Evolutionary conservation across 2,329 filamentous ascomycete genomes (phyloP).

Genomic region (Trichoderma sp.): DNA sequence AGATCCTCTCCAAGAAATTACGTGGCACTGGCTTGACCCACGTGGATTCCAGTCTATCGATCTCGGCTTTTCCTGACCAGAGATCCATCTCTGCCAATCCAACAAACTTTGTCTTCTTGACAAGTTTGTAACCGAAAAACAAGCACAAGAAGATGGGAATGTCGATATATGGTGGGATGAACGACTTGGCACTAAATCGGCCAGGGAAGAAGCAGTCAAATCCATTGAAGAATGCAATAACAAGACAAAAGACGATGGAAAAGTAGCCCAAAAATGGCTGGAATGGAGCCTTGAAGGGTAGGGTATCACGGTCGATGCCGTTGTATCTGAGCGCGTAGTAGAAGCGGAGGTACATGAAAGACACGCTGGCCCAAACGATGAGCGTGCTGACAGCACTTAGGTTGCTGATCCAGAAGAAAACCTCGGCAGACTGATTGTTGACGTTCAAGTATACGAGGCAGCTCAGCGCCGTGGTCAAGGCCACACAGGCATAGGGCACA

Average conservation of each 20-base stretch:
- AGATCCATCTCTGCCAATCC: constrained; percentile 39
- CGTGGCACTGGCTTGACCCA: constrained; percentile 37
- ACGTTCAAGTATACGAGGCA: constrained; percentile 63
- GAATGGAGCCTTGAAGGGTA: constrained; percentile 63
- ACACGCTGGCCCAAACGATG: constrained; percentile 66
- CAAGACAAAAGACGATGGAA: constrained; percentile 57
- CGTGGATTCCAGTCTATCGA: constrained; percentile 38
- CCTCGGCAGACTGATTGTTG: constrained; percentile 55
- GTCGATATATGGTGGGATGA: constrained; percentile 68
- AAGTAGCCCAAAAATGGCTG: constrained; percentile 70
- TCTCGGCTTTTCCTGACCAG: constrained; percentile 42
- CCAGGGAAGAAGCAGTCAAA: constrained; percentile 69
- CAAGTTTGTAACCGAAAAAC: constrained; percentile 62
- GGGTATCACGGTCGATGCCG: constrained; percentile 59
- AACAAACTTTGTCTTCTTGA: constrained; percentile 56
- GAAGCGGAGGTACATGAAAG: constrained; percentile 68
- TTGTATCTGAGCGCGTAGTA: constrained; percentile 63
- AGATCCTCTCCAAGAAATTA: constrained; percentile 40
- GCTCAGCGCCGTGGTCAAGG: constrained; percentile 50
- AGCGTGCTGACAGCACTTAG: constrained; percentile 67
- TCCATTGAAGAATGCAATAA: constrained; percentile 70
- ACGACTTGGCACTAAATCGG: constrained; percentile 45
- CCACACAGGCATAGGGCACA: constrained; percentile 34
- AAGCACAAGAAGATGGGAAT: constrained; percentile 65
- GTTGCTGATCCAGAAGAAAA: constrained; percentile 61